Evolutionary conservation across 306 rosid genomes (phyloP).

Genomic region (Abrus precatorius): DNA sequence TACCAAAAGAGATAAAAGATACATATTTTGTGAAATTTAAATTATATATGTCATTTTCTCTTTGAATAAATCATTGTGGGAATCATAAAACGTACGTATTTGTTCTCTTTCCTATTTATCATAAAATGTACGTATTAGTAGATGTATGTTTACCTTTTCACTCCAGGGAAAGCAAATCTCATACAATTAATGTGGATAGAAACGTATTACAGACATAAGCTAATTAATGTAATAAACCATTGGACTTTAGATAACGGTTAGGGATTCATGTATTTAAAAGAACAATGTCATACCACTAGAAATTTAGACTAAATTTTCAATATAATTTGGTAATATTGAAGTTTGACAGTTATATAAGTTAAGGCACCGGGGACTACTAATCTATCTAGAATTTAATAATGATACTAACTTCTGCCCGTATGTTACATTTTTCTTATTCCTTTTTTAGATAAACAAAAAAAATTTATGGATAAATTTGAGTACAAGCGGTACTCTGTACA

Average conservation of each 20-base stretch:
- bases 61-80: too few relatives aligned
- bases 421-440: not conserved
- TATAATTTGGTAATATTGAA: conserved; percentile 1
- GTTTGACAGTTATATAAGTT: not conserved
- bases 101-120: too few relatives aligned
- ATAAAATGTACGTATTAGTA: too few relatives aligned
- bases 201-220: conserved; percentile 25
- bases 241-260: not conserved
- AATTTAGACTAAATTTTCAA: not conserved
- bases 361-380: not conserved
- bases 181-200: not conserved
- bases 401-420: conserved; percentile 19
- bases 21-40: too few relatives aligned
- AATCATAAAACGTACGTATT: too few relatives aligned
- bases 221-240: conserved; percentile 17
- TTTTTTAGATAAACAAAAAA: too few relatives aligned
- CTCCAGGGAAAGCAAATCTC: not conserved
- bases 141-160: not conserved
- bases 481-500: too few relatives aligned
- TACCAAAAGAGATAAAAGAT: too few relatives aligned
- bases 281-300: conserved; percentile 7
- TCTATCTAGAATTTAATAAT: conserved; percentile 3
- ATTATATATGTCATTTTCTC: too few relatives aligned
- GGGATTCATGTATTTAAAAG: conserved; percentile 1
- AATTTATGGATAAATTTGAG: too few relatives aligned